These are phyloP conservation scores for Ephemerocybe angulata DNA, from an alignment of 768 basidiomycete genomes.

Conservation along the genomic window DNA sequence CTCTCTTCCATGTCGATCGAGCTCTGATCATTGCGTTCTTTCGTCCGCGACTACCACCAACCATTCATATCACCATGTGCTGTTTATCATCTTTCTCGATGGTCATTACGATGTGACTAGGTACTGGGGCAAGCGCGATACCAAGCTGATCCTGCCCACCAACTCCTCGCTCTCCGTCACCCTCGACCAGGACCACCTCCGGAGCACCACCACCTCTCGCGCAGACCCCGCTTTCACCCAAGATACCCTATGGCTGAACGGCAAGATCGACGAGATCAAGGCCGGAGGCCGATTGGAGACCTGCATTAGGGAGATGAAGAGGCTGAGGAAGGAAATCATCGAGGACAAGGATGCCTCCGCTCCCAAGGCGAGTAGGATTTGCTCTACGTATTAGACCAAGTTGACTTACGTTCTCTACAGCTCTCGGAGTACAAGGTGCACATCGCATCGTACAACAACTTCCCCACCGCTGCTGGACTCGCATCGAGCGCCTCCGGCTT, in stretches of 20 bases:
- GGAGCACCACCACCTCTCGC: constrained; percentile 90
- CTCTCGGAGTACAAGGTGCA: constrained; percentile 73
- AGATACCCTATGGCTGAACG: constrained; percentile 94
- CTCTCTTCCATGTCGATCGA: constrained; percentile 4
- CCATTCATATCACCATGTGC: too few species aligned
- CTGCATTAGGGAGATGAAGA: constrained; percentile 86
- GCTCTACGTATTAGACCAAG: constrained; percentile 3
- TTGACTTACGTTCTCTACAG: constrained; percentile 41
- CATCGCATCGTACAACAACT: constrained; percentile 96
- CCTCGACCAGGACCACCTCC: constrained; percentile 91
- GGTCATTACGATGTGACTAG: constrained; percentile 32
- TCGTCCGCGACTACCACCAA: too few species aligned
- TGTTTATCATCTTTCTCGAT: not conserved
- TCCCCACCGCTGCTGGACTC: constrained; percentile 97
- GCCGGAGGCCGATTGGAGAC: constrained; percentile 71
- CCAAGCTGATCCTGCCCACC: constrained; percentile 90
- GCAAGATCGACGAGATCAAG: constrained; percentile 86
- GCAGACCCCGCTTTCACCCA: constrained; percentile 68
- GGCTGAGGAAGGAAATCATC: constrained; percentile 61
- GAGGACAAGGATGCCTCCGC: constrained; percentile 66
- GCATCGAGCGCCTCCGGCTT: constrained; percentile 98
- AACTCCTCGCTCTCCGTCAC: constrained; percentile 99
- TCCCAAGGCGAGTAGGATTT: constrained; percentile 53
- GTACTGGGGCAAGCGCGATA: constrained; percentile 99
- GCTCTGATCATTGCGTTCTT: not conserved